Percentiles rank a stretch among this genome's conserved stretches.
Conservation (phyloP, 2,329 filamentous ascomycete species). For the Cryoendolithus antarcticus region DNA sequence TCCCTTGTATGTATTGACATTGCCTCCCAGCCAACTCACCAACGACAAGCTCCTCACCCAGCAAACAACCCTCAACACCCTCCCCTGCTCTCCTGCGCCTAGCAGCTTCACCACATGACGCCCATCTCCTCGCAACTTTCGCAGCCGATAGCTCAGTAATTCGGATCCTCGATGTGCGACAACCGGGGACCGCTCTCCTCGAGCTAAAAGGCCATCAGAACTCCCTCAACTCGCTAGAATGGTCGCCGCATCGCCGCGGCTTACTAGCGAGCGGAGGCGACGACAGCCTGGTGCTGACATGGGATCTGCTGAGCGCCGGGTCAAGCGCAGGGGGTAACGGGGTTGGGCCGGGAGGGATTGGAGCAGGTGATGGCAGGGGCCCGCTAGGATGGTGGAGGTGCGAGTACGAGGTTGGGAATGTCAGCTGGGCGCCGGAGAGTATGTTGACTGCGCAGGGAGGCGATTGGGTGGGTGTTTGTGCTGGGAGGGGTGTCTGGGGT, state of each 20-base stretch:
- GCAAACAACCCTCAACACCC: constrained; percentile 50
- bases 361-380: constrained; percentile 34
- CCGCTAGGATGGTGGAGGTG: constrained; percentile 72
- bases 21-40: constrained; percentile 18
- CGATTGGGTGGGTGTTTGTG: constrained; percentile 75
- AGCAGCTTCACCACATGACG: constrained; percentile 87
- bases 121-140: constrained; percentile 92
- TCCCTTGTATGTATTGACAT: constrained; percentile 2
- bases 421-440: constrained; percentile 70
- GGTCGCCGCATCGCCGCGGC: constrained; percentile 78
- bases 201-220: constrained; percentile 83
- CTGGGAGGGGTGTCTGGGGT: constrained; percentile 71
- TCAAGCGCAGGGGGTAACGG: constrained; percentile 18
- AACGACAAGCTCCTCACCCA: constrained; percentile 54
- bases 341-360: constrained; percentile 7
- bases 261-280: constrained; percentile 85
- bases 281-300: constrained; percentile 81
- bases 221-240: constrained; percentile 84
- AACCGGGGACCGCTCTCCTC: constrained; percentile 87
- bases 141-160: constrained; percentile 86
- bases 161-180: constrained; percentile 87
- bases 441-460: constrained; percentile 57
- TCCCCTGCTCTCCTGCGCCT: constrained; percentile 60
- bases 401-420: constrained; percentile 75
- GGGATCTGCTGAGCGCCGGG: constrained; percentile 67